Percentiles rank a stretch among this genome's conserved stretches.
These are phyloP conservation scores for Torulaspora pretoriensis DNA, from an alignment of 1,139 yeast genomes.

Conservation along the genomic window DNA sequence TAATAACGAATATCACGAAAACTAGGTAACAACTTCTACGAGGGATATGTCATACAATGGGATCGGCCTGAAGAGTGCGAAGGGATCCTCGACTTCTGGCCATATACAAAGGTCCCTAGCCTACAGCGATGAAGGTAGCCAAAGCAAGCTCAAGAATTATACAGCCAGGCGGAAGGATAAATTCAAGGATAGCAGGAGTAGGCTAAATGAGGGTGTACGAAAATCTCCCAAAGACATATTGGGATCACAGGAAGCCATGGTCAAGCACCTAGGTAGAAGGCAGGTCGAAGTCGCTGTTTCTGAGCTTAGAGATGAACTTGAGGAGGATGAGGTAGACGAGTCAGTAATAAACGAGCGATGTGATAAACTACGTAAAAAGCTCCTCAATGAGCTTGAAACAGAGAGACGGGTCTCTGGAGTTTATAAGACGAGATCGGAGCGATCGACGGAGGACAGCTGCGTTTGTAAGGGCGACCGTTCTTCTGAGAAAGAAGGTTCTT, in stretches of 20 bases:
- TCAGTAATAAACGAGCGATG: conserved; percentile 17
- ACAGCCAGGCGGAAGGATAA: conserved; percentile 9
- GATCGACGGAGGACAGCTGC: conserved; percentile 1
- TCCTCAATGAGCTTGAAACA: conserved; percentile 8
- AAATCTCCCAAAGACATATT: conserved; percentile 3
- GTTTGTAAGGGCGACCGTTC: neutral
- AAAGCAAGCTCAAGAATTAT: conserved; percentile 13
- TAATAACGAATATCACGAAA: neutral
- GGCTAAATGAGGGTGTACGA: neutral
- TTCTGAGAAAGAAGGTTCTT: neutral
- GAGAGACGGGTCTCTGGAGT: conserved; percentile 7
- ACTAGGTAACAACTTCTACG: neutral
- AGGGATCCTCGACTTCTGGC: conserved; percentile 31
- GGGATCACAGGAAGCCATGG: conserved; percentile 10
- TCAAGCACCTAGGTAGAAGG: conserved; percentile 16
- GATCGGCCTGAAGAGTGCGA: conserved; percentile 27
- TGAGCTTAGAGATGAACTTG: conserved; percentile 22
- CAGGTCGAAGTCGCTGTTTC: conserved; percentile 23
- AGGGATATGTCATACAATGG: conserved; percentile 25
- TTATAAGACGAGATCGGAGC: conserved; percentile 7
- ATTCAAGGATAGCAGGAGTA: neutral
- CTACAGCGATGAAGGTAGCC: conserved; percentile 8
- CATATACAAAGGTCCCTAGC: conserved; percentile 26
- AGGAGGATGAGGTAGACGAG: conserved; percentile 18
- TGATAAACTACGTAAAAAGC: conserved; percentile 15